Percentiles rank a stretch among this genome's conserved stretches.
phyloP scores from a whole-genome alignment of 768 basidiomycete genomes.

The Dentipellis sp. region DNA sequence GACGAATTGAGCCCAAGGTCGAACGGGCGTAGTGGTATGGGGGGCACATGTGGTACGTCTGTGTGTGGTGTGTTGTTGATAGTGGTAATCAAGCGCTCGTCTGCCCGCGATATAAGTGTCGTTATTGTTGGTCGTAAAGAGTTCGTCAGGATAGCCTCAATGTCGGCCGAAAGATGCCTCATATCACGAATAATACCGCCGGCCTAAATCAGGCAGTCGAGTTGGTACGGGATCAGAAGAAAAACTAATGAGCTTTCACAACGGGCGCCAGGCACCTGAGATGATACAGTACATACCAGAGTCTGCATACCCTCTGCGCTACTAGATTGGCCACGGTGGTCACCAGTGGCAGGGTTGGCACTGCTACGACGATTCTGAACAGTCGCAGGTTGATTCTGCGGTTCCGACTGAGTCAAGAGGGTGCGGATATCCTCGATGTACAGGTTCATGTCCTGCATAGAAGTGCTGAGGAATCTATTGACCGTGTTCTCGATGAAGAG shows the following conservation, averaged over 20 bases:
- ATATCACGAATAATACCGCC: neutral
- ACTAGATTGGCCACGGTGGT: too few species aligned
- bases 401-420: neutral
- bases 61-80: too few species aligned
- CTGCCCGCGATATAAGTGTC: too few species aligned
- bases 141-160: neutral
- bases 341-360: neutral
- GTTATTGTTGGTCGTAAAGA: too few species aligned
- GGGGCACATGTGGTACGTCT: neutral
- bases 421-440: neutral
- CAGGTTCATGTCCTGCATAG: neutral
- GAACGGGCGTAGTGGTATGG: neutral
- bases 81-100: too few species aligned
- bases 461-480: neutral
- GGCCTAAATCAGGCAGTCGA: neutral
- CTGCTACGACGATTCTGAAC: neutral
- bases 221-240: neutral
- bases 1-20: neutral
- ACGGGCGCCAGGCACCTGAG: neutral
- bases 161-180: neutral
- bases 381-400: neutral
- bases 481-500: neutral
- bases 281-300: slow-evolving; percentile 4
- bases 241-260: slow-evolving; percentile 10
- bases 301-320: neutral